Base-by-base conservation (phyloP, 257 asterid genomes). In the Forsythia viridissima region DNA sequence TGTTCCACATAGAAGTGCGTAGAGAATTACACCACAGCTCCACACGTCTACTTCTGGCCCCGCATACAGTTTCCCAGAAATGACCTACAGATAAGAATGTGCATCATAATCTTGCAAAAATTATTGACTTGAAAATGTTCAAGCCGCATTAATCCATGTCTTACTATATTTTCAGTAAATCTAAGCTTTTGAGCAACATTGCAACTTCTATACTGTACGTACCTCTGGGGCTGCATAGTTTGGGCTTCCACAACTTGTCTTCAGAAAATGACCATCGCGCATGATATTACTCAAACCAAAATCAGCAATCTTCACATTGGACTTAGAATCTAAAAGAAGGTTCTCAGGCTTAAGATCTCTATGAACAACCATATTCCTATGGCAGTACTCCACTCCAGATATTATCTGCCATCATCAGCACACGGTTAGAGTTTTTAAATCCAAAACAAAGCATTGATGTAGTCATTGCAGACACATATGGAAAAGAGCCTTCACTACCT, bases 201-300 rank as follows among this genome's bases (percentile, higher is more conserved):
- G 66, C 57, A 38, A 68, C 72, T 52, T 74, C 20, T 74, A 21
- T 21, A 74, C 38, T 72, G 78, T 86, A 93, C 98, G 78, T 86
- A 92, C 98, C 97, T 96, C 99, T 15, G 99, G 99, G 68, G 99
- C 98, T 85, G 98, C 98, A 78, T 96, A 96, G 81, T 96, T 96
- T 85, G 99, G 99, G 84, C 99, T 96, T 82, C 99, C 99, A 81
- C 99, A 96, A 81, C 98, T 96, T 77, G 99, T 96, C 90, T 96
- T 96, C 87, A 96, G 87, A 82, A 96, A 96, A 90, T 96, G 99
- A 59, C 99, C 99, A 79, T 96, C 99, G 20, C 99, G 97, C 98
- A 96, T 96, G 42, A 96, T 87, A 83, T 96, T 96, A 84, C 99
- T 96, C 91, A 96, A 86, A 81, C 99, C 99, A 77, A 96, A 96